Evolutionary conservation across 202 grass and related monocot genomes (phyloP), one percentile per base, ranked within the genome.

Genomic region (Alloteropsis angusta): DNA sequence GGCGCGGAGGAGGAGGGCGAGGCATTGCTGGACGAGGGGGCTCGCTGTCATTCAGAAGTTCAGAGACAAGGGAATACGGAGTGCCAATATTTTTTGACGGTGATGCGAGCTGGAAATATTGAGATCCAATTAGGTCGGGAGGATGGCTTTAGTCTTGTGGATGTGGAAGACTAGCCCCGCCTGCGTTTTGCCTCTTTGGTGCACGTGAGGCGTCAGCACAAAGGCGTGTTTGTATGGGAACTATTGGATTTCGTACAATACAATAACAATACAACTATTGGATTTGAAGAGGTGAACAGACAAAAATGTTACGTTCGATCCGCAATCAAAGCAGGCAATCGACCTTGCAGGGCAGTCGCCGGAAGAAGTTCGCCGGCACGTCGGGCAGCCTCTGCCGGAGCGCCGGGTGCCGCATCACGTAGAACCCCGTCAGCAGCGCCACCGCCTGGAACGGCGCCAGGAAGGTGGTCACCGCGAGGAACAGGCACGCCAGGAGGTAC

Each of bases 361-460:
- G 87, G 80, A 93, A 97, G 85, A 88, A 93, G 55, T 97, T 97
- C 2, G 83, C 48, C 15, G 82, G 75, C 43, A 92, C 83, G 49
- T 91, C 85, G 16, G 93, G 93, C 15, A 88, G 68, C 77, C 75
- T 88, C 75, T 79, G 85, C 56, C 93, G 88, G 63, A 97, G 88
- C 9, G 65, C 41, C 10, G 86, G 93, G 69, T 97, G 93, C 9
- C 93, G 91, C 93, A 97, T 88, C 59, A 93, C 7, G 41, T 93
- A 97, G 79, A 97, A 87, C 19, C 88, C 93, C 6, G 72, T 45
- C 10, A 89, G 39, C 46, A 97, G 85, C 54, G 90, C 84, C 37
- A 93, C 83, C n/a, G 91, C 85, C 77, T 93, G 90, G 85, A 87
- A 93, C 56, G 93, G 93, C 57, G 80, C 85, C 16, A 74, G 41